Evolutionary conservation across 2,329 filamentous ascomycete species (phyloP).

Genomic region (Alternaria sp.): DNA sequence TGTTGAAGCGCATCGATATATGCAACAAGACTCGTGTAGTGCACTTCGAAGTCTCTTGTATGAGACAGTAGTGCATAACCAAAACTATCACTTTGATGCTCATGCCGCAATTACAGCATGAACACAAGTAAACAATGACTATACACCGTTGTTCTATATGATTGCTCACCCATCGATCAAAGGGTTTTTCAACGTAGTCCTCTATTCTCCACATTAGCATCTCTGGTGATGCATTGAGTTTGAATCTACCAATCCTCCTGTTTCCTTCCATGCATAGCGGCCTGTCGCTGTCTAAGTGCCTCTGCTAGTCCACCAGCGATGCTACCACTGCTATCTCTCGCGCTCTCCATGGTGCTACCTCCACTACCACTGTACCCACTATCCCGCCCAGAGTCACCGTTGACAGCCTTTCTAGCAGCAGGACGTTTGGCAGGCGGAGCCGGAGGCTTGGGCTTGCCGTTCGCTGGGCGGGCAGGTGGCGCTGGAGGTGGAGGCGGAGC

Average conservation of each 20-base stretch:
- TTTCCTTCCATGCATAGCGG: constrained; percentile 57
- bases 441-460: constrained; percentile 75
- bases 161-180: neutral
- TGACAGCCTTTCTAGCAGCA: constrained; percentile 71
- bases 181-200: neutral
- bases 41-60: neutral
- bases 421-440: constrained; percentile 84
- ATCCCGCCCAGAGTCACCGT: constrained; percentile 71
- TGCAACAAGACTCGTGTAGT: neutral
- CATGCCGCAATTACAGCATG: neutral
- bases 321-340: constrained; percentile 52
- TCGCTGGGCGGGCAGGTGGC: constrained; percentile 67
- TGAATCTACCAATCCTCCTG: constrained; percentile 45
- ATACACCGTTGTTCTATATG: neutral
- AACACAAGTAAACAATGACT: neutral
- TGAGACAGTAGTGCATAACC: neutral
- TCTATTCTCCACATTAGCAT: neutral
- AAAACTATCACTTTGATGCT: neutral
- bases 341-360: constrained; percentile 47
- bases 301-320: constrained; percentile 61
- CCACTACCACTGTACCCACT: constrained; percentile 57
- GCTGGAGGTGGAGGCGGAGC: constrained; percentile 61
- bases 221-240: neutral
- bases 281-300: constrained; percentile 58
- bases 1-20: neutral